These are phyloP conservation scores for Cladobotryum mycophilum DNA, from an alignment of 2,329 filamentous ascomycete genomes.

Conservation along the genomic window DNA sequence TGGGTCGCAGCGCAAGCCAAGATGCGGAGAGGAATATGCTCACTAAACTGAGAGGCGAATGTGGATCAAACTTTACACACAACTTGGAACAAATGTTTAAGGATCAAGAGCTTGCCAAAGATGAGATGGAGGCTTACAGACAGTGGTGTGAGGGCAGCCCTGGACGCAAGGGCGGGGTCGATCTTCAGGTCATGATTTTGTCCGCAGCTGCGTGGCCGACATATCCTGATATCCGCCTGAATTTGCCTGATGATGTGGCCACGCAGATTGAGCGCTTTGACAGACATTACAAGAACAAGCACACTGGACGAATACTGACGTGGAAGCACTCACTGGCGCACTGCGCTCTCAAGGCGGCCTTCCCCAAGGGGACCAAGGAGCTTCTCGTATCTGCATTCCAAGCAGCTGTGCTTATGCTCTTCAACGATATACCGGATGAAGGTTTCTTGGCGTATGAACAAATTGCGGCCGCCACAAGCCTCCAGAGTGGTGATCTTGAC, in stretches of 20 bases:
- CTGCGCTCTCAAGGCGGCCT: conserved; percentile 75
- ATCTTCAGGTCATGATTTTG: conserved; percentile 79
- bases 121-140: conserved; percentile 90
- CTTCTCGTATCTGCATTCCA: conserved; percentile 88
- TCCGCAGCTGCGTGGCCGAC: conserved; percentile 89
- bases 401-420: conserved; percentile 81
- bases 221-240: conserved; percentile 68
- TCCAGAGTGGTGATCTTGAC: conserved; percentile 71
- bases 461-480: conserved; percentile 66
- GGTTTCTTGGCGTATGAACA: conserved; percentile 68
- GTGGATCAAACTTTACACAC: conserved; percentile 88
- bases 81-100: conserved; percentile 99
- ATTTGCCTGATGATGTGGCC: conserved; percentile 68
- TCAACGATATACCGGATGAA: conserved; percentile 61
- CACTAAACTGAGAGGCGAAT: conserved; percentile 83
- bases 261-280: conserved; percentile 78
- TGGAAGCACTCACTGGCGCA: conserved; percentile 96
- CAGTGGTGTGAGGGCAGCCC: conserved; percentile 51
- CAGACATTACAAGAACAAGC: conserved; percentile 78
- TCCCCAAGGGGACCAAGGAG: conserved; percentile 77
- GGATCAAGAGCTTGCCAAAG: conserved; percentile 86
- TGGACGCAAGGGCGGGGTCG: conserved; percentile 44
- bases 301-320: conserved; percentile 75
- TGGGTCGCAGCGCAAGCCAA: conserved; percentile 87
- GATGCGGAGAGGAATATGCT: conserved; percentile 97